phyloP scores from a whole-genome alignment of 2,329 filamentous ascomycete genomes.

The Alternaria sp. region DNA sequence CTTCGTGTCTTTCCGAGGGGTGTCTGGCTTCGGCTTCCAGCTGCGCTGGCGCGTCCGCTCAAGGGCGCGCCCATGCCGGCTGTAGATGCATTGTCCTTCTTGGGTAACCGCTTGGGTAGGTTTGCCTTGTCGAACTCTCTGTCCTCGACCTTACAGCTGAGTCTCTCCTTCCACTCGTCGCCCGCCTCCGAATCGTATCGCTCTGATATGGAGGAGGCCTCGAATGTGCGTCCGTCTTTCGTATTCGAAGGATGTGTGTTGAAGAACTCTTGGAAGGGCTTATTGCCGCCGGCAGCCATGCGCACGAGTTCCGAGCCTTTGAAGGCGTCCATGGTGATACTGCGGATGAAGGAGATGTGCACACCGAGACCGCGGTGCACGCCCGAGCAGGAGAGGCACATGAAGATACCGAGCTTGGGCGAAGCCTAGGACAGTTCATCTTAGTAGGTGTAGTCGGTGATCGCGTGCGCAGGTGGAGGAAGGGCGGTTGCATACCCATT shows the following conservation, averaged over 20 bases:
- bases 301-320: slow-evolving; percentile 90
- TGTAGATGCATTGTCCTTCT: slow-evolving; percentile 38
- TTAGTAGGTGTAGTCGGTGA: slow-evolving; percentile 23
- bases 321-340: slow-evolving; percentile 98
- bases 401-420: slow-evolving; percentile 98
- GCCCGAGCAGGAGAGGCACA: slow-evolving; percentile 94
- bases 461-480: slow-evolving; percentile 9
- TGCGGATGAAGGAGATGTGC: slow-evolving; percentile 97
- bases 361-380: slow-evolving; percentile 94
- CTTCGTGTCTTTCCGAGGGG: slow-evolving; percentile 46
- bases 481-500: slow-evolving; percentile 74
- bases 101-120: slow-evolving; percentile 59
- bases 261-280: slow-evolving; percentile 86
- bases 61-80: slow-evolving; percentile 34
- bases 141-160: slow-evolving; percentile 87
- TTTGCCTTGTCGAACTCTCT: slow-evolving; percentile 78
- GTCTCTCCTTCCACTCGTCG: slow-evolving; percentile 92
- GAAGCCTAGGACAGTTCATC: slow-evolving; percentile 61
- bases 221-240: slow-evolving; percentile 65
- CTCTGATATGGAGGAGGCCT: slow-evolving; percentile 87
- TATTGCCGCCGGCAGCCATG: slow-evolving; percentile 92
- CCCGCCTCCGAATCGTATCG: slow-evolving; percentile 88
- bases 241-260: slow-evolving; percentile 61
- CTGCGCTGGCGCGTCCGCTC: slow-evolving; percentile 45
- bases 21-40: slow-evolving; percentile 47